Evolutionary conservation across 352 stramenopile genomes (phyloP).

Genomic region (Phytopythium cucurbitacearum): DNA sequence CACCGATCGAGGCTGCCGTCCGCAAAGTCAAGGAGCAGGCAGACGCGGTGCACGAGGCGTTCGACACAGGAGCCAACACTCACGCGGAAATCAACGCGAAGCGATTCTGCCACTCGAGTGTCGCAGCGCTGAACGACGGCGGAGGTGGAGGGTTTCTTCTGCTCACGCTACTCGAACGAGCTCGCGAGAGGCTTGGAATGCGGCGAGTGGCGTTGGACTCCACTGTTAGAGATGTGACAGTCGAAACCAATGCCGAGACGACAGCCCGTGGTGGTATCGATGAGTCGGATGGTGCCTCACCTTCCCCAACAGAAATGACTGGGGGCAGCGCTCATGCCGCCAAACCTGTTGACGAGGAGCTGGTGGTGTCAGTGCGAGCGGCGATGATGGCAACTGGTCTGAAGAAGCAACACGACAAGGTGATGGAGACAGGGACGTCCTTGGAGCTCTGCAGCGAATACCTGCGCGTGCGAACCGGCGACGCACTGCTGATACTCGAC

Average conservation of each 20-base stretch:
- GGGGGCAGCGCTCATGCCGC: too few relatives aligned
- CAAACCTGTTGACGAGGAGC: too few relatives aligned
- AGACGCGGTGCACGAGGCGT: constrained; percentile 5
- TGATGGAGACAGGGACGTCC: constrained; percentile 12
- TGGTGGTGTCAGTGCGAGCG: background rate
- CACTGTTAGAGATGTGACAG: constrained; percentile 23
- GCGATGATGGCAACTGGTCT: background rate
- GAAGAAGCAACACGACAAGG: background rate
- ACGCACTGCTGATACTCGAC: constrained; percentile 29
- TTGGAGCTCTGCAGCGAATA: constrained; percentile 37
- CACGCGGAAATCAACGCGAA: constrained; percentile 46
- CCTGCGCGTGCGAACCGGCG: constrained; percentile 18
- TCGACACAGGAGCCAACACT: constrained; percentile 4
- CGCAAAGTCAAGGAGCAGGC: constrained; percentile 13
- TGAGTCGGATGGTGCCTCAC: too few relatives aligned
- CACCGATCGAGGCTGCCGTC: constrained; percentile 12
- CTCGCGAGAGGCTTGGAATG: constrained; percentile 18
- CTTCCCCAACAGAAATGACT: too few relatives aligned
- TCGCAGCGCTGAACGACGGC: constrained; percentile 8
- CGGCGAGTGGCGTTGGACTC: constrained; percentile 29
- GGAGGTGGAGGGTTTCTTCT: constrained; percentile 49
- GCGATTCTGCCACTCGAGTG: constrained; percentile 18
- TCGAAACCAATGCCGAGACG: background rate
- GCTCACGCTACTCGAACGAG: constrained; percentile 17
- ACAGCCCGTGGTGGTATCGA: background rate